These are phyloP conservation scores for Hebeloma cylindrosporum DNA, from an alignment of 768 basidiomycete genomes.

Conservation along the genomic window DNA sequence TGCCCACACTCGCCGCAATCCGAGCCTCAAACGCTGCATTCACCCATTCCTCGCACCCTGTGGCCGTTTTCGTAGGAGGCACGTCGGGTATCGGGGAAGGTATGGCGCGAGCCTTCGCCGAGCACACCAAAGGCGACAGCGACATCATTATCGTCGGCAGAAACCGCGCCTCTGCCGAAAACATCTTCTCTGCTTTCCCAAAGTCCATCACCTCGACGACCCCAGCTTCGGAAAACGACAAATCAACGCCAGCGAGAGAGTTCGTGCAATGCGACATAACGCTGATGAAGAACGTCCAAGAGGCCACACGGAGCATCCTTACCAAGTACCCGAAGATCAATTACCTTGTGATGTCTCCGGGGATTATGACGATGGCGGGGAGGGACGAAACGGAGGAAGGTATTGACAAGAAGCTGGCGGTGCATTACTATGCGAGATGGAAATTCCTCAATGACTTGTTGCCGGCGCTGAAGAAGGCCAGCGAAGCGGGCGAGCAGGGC, in stretches of 20 bases:
- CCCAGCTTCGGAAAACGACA: constrained; percentile 14
- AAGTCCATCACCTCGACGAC: constrained; percentile 13
- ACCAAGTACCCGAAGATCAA: constrained; percentile 45
- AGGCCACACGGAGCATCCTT: constrained; percentile 27
- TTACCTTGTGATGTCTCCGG: constrained; percentile 50
- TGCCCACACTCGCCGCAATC: constrained; percentile 29
- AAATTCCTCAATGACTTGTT: constrained; percentile 46
- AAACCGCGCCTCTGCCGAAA: constrained; percentile 47
- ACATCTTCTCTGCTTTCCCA: constrained; percentile 44
- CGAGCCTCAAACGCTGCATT: constrained; percentile 33
- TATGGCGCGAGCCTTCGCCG: constrained; percentile 45
- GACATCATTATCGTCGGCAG: constrained; percentile 56
- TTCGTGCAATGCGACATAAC: constrained; percentile 53
- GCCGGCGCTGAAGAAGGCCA: constrained; percentile 43
- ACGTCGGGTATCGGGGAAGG: constrained; percentile 49
- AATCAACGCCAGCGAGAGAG: too few species aligned
- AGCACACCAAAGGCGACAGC: constrained; percentile 47
- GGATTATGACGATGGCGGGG: constrained; percentile 36
- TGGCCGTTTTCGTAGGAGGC: constrained; percentile 44
- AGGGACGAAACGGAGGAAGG: constrained; percentile 25
- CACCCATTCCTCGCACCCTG: constrained; percentile 23
- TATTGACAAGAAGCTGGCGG: constrained; percentile 24
- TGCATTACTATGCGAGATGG: constrained; percentile 41
- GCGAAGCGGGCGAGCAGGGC: constrained; percentile 47
- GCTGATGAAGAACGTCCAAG: constrained; percentile 49